Evolutionary conservation across 2,329 filamentous ascomycete genomes (phyloP).

Genomic region (Beauveria australis): DNA sequence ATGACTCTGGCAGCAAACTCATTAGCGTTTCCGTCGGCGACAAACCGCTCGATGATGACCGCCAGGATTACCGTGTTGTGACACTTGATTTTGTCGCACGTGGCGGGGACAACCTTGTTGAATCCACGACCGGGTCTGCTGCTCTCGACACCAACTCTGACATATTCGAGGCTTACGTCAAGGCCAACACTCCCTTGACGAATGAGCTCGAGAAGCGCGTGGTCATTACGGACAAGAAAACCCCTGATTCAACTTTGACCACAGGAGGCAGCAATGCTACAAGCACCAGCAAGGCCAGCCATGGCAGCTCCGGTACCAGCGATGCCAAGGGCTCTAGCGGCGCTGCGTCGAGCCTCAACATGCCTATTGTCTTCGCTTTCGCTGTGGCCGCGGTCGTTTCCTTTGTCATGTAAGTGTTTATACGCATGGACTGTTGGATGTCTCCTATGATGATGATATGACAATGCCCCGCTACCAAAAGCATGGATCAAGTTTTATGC

Average conservation of each 20-base stretch:
- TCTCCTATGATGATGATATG: background rate
- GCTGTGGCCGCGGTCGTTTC: background rate
- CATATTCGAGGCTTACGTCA: slow-evolving; percentile 43
- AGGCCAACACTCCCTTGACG: slow-evolving; percentile 38
- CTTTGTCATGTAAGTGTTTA: background rate
- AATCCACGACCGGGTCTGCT: slow-evolving; percentile 28
- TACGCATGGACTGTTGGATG: background rate
- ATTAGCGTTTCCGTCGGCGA: slow-evolving; percentile 43
- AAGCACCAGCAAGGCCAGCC: background rate
- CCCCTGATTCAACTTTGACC: background rate
- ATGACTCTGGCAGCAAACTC: slow-evolving; percentile 40
- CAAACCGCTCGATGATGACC: slow-evolving; percentile 34
- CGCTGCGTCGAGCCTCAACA: background rate
- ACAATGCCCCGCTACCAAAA: background rate
- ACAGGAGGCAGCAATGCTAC: background rate
- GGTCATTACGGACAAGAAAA: slow-evolving; percentile 14
- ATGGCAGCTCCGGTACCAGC: background rate
- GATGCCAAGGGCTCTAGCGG: background rate
- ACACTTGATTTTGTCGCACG: slow-evolving; percentile 56
- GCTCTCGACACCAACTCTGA: slow-evolving; percentile 46
- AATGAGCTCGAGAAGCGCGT: slow-evolving; percentile 38
- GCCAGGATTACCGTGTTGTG: slow-evolving; percentile 45
- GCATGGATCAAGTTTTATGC: background rate
- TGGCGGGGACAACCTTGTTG: slow-evolving; percentile 55
- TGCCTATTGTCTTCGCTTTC: background rate